These are phyloP conservation scores for Orobanche coerulescens DNA, from an alignment of 257 asterid genomes.

Conservation along the genomic window DNA sequence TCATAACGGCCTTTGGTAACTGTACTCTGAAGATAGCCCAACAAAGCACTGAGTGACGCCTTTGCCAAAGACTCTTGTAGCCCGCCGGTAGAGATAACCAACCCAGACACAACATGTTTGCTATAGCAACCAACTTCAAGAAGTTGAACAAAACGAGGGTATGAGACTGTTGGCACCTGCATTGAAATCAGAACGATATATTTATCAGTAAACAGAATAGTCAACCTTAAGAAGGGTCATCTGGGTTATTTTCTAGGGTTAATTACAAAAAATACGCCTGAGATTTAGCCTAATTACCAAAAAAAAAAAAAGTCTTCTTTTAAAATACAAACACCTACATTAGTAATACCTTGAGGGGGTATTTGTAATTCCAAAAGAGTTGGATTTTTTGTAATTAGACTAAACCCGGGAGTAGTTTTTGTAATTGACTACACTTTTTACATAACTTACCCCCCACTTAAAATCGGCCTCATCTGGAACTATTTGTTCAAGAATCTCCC, in stretches of 20 bases:
- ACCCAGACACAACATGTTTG: slow-evolving; percentile 64
- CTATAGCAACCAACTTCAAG: slow-evolving; percentile 64
- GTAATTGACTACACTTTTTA: not conserved
- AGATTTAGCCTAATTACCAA: not conserved
- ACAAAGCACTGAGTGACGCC: slow-evolving; percentile 68
- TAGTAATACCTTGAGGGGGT: no score
- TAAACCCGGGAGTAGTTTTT: not conserved
- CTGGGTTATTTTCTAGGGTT: not conserved
- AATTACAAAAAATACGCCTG: not conserved
- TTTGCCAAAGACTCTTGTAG: slow-evolving; percentile 80
- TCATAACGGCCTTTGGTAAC: slow-evolving; percentile 37
- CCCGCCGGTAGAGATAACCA: slow-evolving; percentile 88
- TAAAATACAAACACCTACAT: no score
- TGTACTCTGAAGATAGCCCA: slow-evolving; percentile 49
- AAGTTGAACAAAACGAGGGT: slow-evolving; percentile 71
- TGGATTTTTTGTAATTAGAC: not conserved
- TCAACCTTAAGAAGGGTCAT: slow-evolving; percentile 10
- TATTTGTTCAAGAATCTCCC: slow-evolving; percentile 55
- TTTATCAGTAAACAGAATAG: slow-evolving; percentile 15
- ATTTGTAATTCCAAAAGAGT: no score
- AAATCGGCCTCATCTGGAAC: slow-evolving; percentile 50
- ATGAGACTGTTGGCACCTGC: slow-evolving; percentile 79
- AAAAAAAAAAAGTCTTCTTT: not conserved
- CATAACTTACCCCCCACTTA: slow-evolving; percentile 73
- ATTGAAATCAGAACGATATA: slow-evolving; percentile 23